Conservation (phyloP, 2,329 filamentous ascomycete species). For the Epichloe amarillans region DNA sequence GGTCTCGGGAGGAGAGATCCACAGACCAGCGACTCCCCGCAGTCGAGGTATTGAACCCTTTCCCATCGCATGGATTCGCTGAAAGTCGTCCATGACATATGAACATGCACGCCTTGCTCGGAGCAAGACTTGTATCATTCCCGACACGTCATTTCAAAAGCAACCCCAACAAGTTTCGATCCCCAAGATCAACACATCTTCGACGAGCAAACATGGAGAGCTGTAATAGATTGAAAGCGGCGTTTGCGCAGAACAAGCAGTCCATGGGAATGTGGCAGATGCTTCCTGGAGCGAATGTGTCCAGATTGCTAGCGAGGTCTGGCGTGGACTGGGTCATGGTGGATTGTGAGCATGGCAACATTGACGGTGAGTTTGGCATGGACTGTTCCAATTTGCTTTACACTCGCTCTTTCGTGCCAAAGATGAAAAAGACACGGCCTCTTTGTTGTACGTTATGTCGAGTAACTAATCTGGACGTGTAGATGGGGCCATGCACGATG, state of each 20-base stretch:
- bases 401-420: too few relatives aligned
- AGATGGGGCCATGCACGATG: conserved; percentile 39
- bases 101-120: background rate
- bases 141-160: background rate
- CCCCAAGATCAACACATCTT: background rate
- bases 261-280: conserved; percentile 51
- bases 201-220: conserved; percentile 22
- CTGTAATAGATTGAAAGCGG: conserved; percentile 34
- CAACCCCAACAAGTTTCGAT: background rate
- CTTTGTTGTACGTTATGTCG: background rate
- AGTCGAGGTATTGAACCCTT: background rate
- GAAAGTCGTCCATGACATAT: background rate
- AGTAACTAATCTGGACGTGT: background rate
- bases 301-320: conserved; percentile 43
- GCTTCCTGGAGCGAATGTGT: conserved; percentile 46
- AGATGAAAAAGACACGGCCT: too few relatives aligned
- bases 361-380: conserved; percentile 25
- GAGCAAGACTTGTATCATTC: background rate
- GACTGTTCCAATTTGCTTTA: background rate
- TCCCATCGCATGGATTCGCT: background rate
- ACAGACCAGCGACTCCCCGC: background rate
- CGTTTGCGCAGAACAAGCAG: conserved; percentile 33
- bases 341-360: conserved; percentile 40
- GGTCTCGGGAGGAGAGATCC: background rate
- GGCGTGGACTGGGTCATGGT: conserved; percentile 56